These are phyloP conservation scores for Amphicarpaea edgeworthii DNA, from an alignment of 306 rosid species.

Conservation along the genomic window DNA sequence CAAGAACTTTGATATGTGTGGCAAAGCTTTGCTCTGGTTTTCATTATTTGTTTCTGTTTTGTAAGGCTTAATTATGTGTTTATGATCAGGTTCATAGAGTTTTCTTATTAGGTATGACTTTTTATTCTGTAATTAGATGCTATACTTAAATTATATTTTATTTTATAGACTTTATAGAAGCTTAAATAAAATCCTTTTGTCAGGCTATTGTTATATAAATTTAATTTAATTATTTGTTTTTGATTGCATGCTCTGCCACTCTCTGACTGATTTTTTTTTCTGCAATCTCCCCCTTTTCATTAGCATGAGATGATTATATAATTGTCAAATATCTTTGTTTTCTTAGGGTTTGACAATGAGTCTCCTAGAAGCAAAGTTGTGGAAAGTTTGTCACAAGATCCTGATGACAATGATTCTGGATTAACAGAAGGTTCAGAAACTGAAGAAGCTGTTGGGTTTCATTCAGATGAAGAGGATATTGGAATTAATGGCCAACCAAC, in stretches of 20 bases:
- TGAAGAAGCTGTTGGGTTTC: slow-evolving; percentile 57
- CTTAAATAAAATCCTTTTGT: slow-evolving; percentile 11
- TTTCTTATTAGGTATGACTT: background rate
- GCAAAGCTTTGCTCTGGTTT: slow-evolving; percentile 20
- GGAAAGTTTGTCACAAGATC: slow-evolving; percentile 46
- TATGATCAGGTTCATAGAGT: background rate
- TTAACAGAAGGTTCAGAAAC: slow-evolving; percentile 54
- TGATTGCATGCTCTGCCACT: slow-evolving; percentile 13
- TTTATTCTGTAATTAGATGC: background rate
- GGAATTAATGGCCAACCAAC: slow-evolving; percentile 44
- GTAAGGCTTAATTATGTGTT: slow-evolving; percentile 17
- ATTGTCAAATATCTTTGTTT: slow-evolving; percentile 27
- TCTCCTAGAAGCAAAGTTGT: slow-evolving; percentile 43
- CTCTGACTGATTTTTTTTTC: slow-evolving; percentile 15
- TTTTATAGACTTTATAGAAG: too few species aligned
- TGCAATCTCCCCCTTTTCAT: slow-evolving; percentile 1
- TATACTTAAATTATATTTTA: background rate
- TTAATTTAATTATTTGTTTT: slow-evolving; percentile 10
- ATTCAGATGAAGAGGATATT: slow-evolving; percentile 60
- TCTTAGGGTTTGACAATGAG: slow-evolving; percentile 57
- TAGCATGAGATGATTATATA: slow-evolving; percentile 4
- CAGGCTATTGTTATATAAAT: background rate
- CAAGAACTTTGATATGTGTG: slow-evolving; percentile 4
- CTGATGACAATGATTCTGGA: slow-evolving; percentile 41
- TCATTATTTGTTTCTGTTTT: background rate